Conservation (phyloP, 108 stramenopile species). For the Cyclostephanos tholiformis region DNA sequence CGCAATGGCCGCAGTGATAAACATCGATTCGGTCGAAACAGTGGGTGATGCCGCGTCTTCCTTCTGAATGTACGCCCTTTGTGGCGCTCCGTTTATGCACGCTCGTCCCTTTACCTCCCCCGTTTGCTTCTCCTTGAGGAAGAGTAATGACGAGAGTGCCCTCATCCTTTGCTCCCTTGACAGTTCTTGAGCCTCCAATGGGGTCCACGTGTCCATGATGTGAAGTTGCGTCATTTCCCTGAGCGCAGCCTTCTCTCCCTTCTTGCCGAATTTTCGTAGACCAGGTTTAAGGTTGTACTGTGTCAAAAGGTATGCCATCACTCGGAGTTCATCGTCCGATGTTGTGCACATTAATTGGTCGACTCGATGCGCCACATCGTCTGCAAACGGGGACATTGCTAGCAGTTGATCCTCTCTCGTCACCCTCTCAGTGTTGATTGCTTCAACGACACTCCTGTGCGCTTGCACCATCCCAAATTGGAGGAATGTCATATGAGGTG, state of each 20-base stretch:
- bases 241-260: neutral
- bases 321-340: neutral
- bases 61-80: too few relatives aligned
- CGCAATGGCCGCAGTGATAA: constrained; percentile 34
- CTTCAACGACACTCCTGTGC: too few relatives aligned
- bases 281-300: neutral
- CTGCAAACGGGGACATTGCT: too few relatives aligned
- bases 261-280: neutral
- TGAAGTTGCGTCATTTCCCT: neutral
- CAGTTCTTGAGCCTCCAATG: constrained; percentile 1
- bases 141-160: constrained; percentile 31
- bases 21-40: constrained; percentile 26
- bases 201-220: neutral
- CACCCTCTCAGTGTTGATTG: too few relatives aligned
- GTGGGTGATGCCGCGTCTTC: constrained; percentile 31
- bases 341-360: neutral
- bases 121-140: constrained; percentile 38
- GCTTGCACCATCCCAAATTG: too few relatives aligned
- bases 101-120: too few relatives aligned
- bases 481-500: too few relatives aligned
- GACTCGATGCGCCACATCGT: too few relatives aligned
- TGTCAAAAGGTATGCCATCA: neutral
- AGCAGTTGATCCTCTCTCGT: too few relatives aligned
- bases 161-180: constrained; percentile 5
- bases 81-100: too few relatives aligned